Evolutionary conservation across 2,329 filamentous ascomycete species (phyloP), one percentile per base, ranked within the genome.

Genomic region (Fusarium kyushuense): DNA sequence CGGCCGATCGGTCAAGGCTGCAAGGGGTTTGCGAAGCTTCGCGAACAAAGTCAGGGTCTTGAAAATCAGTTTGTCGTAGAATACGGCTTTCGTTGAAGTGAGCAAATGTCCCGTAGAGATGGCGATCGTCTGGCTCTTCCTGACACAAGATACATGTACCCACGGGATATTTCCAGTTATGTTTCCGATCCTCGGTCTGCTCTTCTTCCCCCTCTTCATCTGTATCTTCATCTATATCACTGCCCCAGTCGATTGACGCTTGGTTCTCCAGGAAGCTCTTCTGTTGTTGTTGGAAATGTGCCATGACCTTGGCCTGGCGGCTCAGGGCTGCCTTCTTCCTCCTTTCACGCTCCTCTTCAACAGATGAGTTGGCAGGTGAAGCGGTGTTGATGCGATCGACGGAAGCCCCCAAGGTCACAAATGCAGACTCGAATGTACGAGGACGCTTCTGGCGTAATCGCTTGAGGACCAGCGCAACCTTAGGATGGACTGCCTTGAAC

Each of bases 111-210:
- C 96, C 96, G 76, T 96, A 98, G 1, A 98, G 85, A 40, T 90
- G 88, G 14, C 90, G 90, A 68, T 98, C 95, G 72, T 95, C 94
- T 4, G 93, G 96, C 71, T 97, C 94, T 79, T 99, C 96, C 78
- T 98, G 96, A 75, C 96, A 99, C 17, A 98, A 83, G 55, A 99
- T 97, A 77, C 96, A 99, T 25, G 94, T 97, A 17, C 94, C 96
- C 25, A 89, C 88, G 2, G 96, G 96, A 76, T 96, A 99, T 76
- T 94, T 96, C 89, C 94, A 97, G 52, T 77, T 79, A 57, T 81
- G 78, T 75, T 89, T 90, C 48, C 89, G 86, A 72, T 90, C 88
- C 71, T 92, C 89, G 13, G 86, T 82, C 11, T 86, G 82, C 17
- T 82, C 80, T 19, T 80, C 77, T 54, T 92, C 90, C 30, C 92